Evolutionary conservation across 78 protist species (phyloP).

Genomic region (Blattamonas nauphoetae): DNA sequence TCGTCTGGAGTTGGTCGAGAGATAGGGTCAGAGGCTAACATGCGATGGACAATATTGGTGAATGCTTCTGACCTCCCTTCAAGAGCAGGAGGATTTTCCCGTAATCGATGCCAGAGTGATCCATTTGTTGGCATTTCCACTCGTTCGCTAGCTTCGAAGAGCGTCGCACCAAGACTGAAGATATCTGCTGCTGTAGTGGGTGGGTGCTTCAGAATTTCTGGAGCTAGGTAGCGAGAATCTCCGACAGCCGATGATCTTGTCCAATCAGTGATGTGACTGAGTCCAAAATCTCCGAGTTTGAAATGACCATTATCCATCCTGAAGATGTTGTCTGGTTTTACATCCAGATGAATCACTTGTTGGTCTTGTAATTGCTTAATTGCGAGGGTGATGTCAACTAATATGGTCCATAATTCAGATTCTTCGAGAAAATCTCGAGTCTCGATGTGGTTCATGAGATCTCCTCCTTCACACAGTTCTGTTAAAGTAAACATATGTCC

Average conservation of each 20-base stretch:
- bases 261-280: conserved; percentile 22
- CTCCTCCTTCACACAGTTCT: conserved; percentile 47
- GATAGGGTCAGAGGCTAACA: neutral
- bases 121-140: conserved; percentile 54
- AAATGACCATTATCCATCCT: conserved; percentile 26
- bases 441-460: conserved; percentile 28
- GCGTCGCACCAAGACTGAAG: conserved; percentile 43
- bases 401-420: conserved; percentile 39
- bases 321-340: conserved; percentile 70
- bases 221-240: conserved; percentile 46
- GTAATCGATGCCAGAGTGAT: conserved; percentile 39
- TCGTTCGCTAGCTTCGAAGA: conserved; percentile 46
- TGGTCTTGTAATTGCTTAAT: conserved; percentile 45
- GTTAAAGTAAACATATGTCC: conserved; percentile 49
- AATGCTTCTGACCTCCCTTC: neutral
- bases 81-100: neutral
- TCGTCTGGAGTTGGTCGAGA: neutral
- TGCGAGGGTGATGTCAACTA: conserved; percentile 49
- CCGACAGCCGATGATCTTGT: conserved; percentile 25
- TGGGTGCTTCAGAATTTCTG: conserved; percentile 38
- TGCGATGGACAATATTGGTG: neutral
- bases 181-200: conserved; percentile 36
- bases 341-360: conserved; percentile 61
- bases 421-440: conserved; percentile 21
- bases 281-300: conserved; percentile 70